These are phyloP conservation scores for Pulveroboletus sp. DNA, from an alignment of 768 basidiomycete genomes.

Conservation along the genomic window DNA sequence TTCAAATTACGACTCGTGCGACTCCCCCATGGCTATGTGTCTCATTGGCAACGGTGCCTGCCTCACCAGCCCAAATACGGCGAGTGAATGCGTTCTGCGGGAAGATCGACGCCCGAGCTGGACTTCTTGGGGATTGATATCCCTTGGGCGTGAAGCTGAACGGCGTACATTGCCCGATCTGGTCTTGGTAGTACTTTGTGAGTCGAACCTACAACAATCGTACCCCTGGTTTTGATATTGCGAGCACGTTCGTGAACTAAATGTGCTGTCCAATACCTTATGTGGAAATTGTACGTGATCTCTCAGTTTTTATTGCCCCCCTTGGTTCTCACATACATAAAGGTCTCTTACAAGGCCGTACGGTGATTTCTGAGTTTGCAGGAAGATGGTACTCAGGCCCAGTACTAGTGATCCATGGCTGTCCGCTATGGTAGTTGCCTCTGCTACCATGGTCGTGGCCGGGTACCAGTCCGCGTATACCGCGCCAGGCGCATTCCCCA, in stretches of 20 bases:
- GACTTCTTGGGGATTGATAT: too few relatives aligned
- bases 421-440: slow-evolving; percentile 6
- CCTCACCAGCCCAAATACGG: not conserved
- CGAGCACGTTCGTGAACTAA: slow-evolving; percentile 22
- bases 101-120: too few relatives aligned
- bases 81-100: too few relatives aligned
- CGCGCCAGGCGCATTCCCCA: slow-evolving; percentile 61
- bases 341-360: not conserved
- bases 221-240: too few relatives aligned
- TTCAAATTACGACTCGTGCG: not conserved
- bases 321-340: slow-evolving; percentile 8
- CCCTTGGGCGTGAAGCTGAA: too few relatives aligned
- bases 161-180: too few relatives aligned
- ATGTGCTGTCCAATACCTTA: not conserved
- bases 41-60: not conserved
- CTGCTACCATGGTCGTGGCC: slow-evolving; percentile 1
- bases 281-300: slow-evolving; percentile 11
- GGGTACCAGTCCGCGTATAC: slow-evolving; percentile 38
- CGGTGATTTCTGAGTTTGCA: not conserved
- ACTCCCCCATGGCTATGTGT: not conserved
- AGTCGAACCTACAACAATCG: too few relatives aligned
- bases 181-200: too few relatives aligned
- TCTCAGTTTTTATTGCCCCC: not conserved
- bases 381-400: slow-evolving; percentile 16
- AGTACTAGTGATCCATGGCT: slow-evolving; percentile 1